These are phyloP conservation scores for Suzukiozyma palmioleophila DNA, from an alignment of 1,139 yeast genomes.

Conservation along the genomic window DNA sequence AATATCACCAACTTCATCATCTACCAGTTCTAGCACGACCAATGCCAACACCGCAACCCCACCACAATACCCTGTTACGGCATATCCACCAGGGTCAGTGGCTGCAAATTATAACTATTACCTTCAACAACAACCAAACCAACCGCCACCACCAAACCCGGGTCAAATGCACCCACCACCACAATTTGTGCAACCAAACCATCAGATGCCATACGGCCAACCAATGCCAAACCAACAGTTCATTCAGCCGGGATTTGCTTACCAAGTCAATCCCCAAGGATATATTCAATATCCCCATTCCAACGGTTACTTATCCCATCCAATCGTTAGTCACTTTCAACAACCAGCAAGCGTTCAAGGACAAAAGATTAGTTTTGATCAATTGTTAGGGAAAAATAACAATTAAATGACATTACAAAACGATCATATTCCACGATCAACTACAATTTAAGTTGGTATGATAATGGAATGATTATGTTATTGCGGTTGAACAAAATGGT, in stretches of 20 bases:
- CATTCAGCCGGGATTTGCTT: constrained; percentile 26
- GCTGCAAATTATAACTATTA: constrained; percentile 4
- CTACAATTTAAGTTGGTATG: background rate
- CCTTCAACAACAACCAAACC: constrained; percentile 6
- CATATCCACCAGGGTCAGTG: constrained; percentile 20
- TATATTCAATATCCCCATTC: constrained; percentile 17
- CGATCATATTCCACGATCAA: constrained; percentile 1
- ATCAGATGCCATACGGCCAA: constrained; percentile 7
- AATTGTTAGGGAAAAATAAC: constrained; percentile 35
- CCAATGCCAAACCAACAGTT: constrained; percentile 11
- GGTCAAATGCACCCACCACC: background rate
- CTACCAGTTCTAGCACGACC: constrained; percentile 6
- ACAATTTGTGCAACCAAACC: constrained; percentile 7
- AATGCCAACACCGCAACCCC: constrained; percentile 4
- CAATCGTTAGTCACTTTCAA: constrained; percentile 8
- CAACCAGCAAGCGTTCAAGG: constrained; percentile 17
- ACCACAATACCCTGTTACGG: constrained; percentile 27
- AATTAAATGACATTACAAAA: constrained; percentile 1
- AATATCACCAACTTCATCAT: constrained; percentile 6
- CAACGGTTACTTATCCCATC: constrained; percentile 6
- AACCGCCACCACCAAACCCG: constrained; percentile 18
- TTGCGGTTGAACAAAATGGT: no score
- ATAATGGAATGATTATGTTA: no score
- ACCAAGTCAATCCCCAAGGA: constrained; percentile 29
- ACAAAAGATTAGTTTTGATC: constrained; percentile 40